These are phyloP conservation scores for Xylariaceae sp. DNA, from an alignment of 2,329 filamentous ascomycete genomes.

Conservation along the genomic window DNA sequence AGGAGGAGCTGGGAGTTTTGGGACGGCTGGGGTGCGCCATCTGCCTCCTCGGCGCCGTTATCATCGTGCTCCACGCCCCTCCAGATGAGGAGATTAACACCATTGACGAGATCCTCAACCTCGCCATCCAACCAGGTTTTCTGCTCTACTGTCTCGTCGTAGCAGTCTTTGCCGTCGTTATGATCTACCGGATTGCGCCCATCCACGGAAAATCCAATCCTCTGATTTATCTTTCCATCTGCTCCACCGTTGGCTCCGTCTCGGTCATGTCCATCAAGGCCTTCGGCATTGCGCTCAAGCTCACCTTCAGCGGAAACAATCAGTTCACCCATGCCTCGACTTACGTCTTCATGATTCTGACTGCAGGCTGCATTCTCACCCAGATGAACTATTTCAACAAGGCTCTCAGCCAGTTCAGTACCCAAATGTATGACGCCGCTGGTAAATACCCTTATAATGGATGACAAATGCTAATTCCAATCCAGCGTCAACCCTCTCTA, in stretches of 20 bases:
- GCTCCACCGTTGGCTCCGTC: slow-evolving; percentile 92
- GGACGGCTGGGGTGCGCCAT: slow-evolving; percentile 95
- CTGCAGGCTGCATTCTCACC: slow-evolving; percentile 87
- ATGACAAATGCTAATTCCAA: slow-evolving; percentile 24
- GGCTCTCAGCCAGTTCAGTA: slow-evolving; percentile 91
- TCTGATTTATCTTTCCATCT: slow-evolving; percentile 94
- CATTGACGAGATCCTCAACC: slow-evolving; percentile 86
- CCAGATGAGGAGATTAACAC: slow-evolving; percentile 88
- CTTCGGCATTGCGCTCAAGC: slow-evolving; percentile 94
- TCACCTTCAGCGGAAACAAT: slow-evolving; percentile 89
- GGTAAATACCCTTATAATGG: background rate
- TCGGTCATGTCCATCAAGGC: slow-evolving; percentile 99
- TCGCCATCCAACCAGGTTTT: slow-evolving; percentile 89
- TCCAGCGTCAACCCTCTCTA: slow-evolving; percentile 88
- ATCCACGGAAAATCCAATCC: slow-evolving; percentile 92
- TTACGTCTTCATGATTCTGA: slow-evolving; percentile 95
- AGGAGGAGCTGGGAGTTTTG: slow-evolving; percentile 83
- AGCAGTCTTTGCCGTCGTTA: slow-evolving; percentile 77
- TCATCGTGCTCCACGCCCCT: slow-evolving; percentile 95
- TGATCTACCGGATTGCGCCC: slow-evolving; percentile 95
- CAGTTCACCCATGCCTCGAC: slow-evolving; percentile 94
- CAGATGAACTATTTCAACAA: slow-evolving; percentile 99
- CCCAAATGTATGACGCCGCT: slow-evolving; percentile 72
- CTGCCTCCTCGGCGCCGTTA: slow-evolving; percentile 91
- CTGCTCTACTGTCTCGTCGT: slow-evolving; percentile 80